A percentile compares a stretch with the other conserved stretches of the same genome.
phyloP scores from a whole-genome alignment of 2,329 filamentous ascomycete species.

The Lasiodiplodia sp. region DNA sequence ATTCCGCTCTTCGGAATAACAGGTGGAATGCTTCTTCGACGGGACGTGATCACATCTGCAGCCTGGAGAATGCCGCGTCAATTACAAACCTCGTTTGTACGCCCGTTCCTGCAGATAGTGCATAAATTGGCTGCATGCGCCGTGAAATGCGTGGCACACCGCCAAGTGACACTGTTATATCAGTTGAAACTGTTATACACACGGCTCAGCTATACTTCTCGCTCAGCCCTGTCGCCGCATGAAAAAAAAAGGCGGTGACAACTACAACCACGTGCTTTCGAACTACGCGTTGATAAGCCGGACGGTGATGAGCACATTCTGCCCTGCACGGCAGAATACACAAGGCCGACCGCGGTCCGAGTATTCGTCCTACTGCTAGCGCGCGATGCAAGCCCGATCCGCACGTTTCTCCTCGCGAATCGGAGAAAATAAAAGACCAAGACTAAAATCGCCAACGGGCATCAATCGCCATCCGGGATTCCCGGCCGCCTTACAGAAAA shows the following conservation, averaged over 20 bases:
- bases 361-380: too few relatives aligned
- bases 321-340: neutral
- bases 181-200: conserved; percentile 22
- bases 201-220: conserved; percentile 11
- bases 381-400: neutral
- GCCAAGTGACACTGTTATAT: neutral
- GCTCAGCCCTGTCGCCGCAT: conserved; percentile 8
- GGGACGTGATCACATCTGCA: neutral
- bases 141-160: neutral
- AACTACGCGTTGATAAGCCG: neutral
- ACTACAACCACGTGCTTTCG: neutral
- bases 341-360: too few relatives aligned
- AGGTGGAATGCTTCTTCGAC: neutral
- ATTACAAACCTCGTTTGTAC: neutral
- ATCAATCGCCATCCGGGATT: neutral
- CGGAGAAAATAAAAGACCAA: neutral
- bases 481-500: neutral
- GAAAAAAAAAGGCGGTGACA: neutral
- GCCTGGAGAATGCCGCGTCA: neutral
- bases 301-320: neutral
- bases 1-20: too few relatives aligned
- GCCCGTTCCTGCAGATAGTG: neutral
- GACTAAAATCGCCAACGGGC: neutral
- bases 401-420: neutral
- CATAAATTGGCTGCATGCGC: neutral